A percentile compares a stretch with the other conserved stretches of the same genome.
phyloP scores from a whole-genome alignment of 2,329 filamentous ascomycete genomes.

The Cladosporium sp. region DNA sequence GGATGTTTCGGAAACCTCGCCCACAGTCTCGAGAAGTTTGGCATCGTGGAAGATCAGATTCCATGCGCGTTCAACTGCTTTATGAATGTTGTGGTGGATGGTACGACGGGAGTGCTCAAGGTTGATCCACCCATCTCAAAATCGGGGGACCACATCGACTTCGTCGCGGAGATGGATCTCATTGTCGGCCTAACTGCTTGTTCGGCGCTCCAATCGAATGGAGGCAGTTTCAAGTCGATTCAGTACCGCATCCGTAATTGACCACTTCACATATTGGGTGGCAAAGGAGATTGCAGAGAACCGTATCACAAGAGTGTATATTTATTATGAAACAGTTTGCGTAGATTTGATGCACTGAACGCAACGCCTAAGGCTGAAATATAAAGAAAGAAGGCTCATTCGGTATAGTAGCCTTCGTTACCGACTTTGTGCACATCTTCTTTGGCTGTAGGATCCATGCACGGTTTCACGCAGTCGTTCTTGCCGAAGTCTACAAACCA shows the following conservation, averaged over 20 bases:
- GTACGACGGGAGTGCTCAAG: constrained; percentile 20
- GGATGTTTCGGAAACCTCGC: constrained; percentile 27
- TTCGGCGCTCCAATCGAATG: constrained; percentile 22
- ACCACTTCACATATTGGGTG: too few species aligned
- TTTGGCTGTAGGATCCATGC: too few species aligned
- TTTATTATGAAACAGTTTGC: too few species aligned
- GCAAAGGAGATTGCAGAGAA: too few species aligned
- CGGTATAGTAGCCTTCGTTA: too few species aligned
- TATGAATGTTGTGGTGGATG: constrained; percentile 26
- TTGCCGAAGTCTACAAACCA: constrained; percentile 68
- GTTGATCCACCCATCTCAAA: constrained; percentile 23
- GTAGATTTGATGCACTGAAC: too few species aligned
- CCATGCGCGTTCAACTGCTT: constrained; percentile 27
- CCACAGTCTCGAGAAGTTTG: constrained; percentile 17
- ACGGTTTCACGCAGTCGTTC: too few species aligned
- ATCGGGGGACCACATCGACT: constrained; percentile 24
- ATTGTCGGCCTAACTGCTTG: constrained; percentile 25
- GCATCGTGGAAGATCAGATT: constrained; percentile 20
- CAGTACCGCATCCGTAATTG: too few species aligned
- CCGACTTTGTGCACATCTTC: too few species aligned
- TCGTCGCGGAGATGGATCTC: constrained; percentile 26
- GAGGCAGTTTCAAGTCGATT: constrained; percentile 22
- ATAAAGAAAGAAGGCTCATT: too few species aligned
- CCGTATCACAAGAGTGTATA: too few species aligned
- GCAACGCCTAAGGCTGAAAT: too few species aligned